phyloP scores from a whole-genome alignment of 2,329 filamentous ascomycete species.

The Colletotrichum camelliae region DNA sequence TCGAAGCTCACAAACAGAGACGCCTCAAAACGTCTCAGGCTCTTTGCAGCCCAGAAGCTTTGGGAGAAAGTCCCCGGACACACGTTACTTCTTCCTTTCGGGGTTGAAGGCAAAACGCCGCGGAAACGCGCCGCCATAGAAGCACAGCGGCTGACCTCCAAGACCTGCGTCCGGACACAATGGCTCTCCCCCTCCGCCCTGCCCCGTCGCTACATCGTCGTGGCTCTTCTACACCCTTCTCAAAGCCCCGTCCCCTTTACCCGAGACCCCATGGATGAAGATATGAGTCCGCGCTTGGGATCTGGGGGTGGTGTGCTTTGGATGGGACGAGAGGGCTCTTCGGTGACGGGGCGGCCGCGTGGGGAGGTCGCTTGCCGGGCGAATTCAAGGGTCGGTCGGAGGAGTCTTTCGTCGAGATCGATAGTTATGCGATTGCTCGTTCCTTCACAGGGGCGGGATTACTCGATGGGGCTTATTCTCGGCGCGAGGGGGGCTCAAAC shows the following conservation, averaged over 20 bases:
- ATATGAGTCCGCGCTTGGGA: conserved; percentile 79
- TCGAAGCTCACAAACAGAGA: conserved; percentile 98
- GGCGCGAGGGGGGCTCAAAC: conserved; percentile 81
- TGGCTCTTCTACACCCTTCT: conserved; percentile 26
- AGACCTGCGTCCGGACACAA: conserved; percentile 57
- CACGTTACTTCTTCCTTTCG: conserved; percentile 49
- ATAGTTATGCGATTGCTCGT: conserved; percentile 98
- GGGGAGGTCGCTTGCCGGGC: conserved; percentile 31
- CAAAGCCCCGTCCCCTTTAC: neutral
- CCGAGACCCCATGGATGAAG: conserved; percentile 74
- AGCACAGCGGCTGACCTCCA: conserved; percentile 91
- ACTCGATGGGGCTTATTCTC: conserved; percentile 99
- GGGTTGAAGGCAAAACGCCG: conserved; percentile 49
- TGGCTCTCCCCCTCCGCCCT: conserved; percentile 35
- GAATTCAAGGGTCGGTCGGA: conserved; percentile 47
- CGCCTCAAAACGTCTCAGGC: conserved; percentile 32
- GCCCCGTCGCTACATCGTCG: conserved; percentile 53
- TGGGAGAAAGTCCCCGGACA: conserved; percentile 99
- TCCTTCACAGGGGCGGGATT: conserved; percentile 60
- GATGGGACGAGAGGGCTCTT: conserved; percentile 18
- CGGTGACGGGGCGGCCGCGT: conserved; percentile 31
- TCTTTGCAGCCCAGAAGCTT: conserved; percentile 66
- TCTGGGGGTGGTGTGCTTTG: conserved; percentile 20
- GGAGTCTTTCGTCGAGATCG: conserved; percentile 84
- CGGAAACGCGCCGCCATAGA: conserved; percentile 99